Percentiles rank a stretch among this genome's conserved stretches.
Evolutionary conservation across 176 grass and related monocot species (phyloP).

Genomic region (Tuctoria greenei): DNA sequence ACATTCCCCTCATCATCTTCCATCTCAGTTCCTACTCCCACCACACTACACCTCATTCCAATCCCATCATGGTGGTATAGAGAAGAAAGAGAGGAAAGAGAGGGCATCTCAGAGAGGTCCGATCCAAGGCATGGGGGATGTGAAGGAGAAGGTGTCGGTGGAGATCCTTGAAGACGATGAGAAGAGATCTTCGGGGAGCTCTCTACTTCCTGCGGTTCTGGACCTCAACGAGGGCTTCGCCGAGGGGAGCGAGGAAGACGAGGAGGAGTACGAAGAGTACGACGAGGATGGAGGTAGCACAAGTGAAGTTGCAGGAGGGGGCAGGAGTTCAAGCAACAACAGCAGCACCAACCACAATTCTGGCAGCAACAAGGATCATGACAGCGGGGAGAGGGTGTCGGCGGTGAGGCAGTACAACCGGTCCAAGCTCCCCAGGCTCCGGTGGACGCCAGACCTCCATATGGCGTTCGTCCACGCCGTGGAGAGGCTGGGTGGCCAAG

Average conservation of each 20-base stretch:
- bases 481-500: constrained; percentile 96
- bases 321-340: constrained; percentile 49
- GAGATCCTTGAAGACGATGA: constrained; percentile 49
- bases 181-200: constrained; percentile 33
- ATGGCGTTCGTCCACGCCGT: constrained; percentile 88
- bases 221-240: constrained; percentile 69
- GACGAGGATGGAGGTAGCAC: constrained; percentile 29
- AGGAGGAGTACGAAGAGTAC: constrained; percentile 7
- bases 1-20: constrained; percentile 62
- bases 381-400: constrained; percentile 35
- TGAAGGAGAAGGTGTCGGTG: constrained; percentile 50
- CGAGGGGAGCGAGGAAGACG: constrained; percentile 29
- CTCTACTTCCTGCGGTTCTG: constrained; percentile 25
- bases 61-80: not conserved
- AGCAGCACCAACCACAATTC: constrained; percentile 54
- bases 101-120: too few species aligned
- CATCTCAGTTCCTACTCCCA: constrained; percentile 42
- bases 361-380: constrained; percentile 32
- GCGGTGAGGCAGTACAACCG: constrained; percentile 87
- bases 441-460: constrained; percentile 96
- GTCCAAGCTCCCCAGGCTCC: constrained; percentile 79
- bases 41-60: constrained; percentile 40
- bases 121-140: constrained; percentile 37
- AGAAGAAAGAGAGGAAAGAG: too few species aligned
- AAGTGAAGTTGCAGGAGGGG: constrained; percentile 35